Conservation (phyloP, 106 monocot genomes). For the Phalaenopsis equestris region DNA sequence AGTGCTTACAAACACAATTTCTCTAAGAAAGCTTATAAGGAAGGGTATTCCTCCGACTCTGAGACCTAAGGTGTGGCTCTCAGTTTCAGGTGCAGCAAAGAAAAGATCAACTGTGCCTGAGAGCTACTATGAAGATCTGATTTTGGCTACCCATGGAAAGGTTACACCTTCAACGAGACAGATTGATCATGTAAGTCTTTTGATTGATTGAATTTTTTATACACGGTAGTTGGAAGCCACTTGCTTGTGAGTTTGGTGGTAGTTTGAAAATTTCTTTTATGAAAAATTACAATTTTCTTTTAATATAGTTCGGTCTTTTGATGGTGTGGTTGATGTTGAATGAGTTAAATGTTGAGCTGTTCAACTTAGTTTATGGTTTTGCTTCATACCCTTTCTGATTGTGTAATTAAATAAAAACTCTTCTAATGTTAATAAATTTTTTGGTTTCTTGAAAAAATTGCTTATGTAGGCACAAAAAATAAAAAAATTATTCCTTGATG, state of each 20-base stretch:
- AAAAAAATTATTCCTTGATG: neutral
- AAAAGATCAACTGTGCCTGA: slow-evolving; percentile 90
- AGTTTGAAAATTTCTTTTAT: neutral
- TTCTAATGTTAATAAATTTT: neutral
- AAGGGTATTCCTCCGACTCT: slow-evolving; percentile 76
- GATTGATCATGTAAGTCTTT: slow-evolving; percentile 83
- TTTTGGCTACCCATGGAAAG: slow-evolving; percentile 69
- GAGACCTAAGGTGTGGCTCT: slow-evolving; percentile 83
- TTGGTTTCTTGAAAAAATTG: neutral
- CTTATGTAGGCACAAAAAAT: neutral
- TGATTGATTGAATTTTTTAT: neutral
- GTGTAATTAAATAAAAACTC: neutral
- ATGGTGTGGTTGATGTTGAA: neutral
- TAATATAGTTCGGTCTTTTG: neutral
- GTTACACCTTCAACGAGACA: slow-evolving; percentile 81
- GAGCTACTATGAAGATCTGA: slow-evolving; percentile 87
- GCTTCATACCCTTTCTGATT: neutral
- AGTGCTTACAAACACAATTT: slow-evolving; percentile 50
- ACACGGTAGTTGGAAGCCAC: no score
- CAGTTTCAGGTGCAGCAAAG: slow-evolving; percentile 81
- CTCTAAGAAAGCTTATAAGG: slow-evolving; percentile 68
- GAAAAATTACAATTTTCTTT: neutral
- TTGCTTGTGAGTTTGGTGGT: neutral
- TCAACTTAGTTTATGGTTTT: neutral
- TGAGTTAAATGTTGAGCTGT: neutral